Evolutionary conservation across 495 filamentous ascomycete genomes (phyloP), one percentile per base, ranked within the genome.

Genomic region (Cairneyella variabilis): DNA sequence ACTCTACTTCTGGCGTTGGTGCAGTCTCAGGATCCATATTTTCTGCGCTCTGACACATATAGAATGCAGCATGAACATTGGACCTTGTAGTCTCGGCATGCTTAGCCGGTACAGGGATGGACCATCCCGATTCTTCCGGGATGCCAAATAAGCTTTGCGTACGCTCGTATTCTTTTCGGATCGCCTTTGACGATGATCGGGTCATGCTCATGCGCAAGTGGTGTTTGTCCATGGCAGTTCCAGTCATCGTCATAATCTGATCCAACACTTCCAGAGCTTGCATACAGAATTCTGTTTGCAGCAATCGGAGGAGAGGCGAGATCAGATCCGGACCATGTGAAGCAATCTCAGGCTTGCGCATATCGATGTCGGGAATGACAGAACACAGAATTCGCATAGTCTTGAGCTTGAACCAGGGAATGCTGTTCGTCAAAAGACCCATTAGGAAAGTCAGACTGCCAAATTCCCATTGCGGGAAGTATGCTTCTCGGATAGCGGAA

Each of bases 141-240:
- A 99, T 97, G 42, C 93, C 93, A 65, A 97, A 99, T 18, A 99
- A 72, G 64, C 90, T 96, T 62, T 95, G 85, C 4, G 90, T 95
- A 26, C 86, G 85, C 61, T 96, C 93, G 62, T 96, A 97, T 66
- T 96, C 90, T 63, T 97, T 97, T 36, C 88, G 83, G 42, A 91
- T 84, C 0, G 85, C 84, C 57, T 88, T 85, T 1, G 90, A 91
- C 17, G 86, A 87, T 20, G 82, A 82, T 32, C 84, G 78, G 6
- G 88, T 89, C 87, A 97, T 96, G 69, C 90, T 96, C 93, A 97
- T 99, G 20, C 93, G 82, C 38, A 99, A 72, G 59, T 97, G 90
- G 60, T 96, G 89, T 53, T 85, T 86, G 69, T 96, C 92, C 82
- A 95, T 89, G 2, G 91, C 84, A 17, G 91, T 95, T 0, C 89